Conservation (phyloP, 2,329 filamentous ascomycete species). For the Phialophora expanda region DNA sequence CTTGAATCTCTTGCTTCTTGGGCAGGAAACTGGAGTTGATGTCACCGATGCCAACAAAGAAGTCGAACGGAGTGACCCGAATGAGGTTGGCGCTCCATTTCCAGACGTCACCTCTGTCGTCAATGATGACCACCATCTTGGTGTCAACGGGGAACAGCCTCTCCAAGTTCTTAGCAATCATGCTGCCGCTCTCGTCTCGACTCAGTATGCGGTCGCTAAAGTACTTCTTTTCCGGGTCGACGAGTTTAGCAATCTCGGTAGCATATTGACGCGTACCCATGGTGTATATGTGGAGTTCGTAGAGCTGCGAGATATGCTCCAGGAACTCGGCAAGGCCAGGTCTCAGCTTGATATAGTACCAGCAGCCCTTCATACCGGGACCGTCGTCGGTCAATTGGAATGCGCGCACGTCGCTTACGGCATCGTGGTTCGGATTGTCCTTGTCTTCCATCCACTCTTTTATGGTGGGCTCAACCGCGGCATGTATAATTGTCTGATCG, state of each 20-base stretch:
- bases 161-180: slow-evolving; percentile 87
- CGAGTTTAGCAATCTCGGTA: slow-evolving; percentile 85
- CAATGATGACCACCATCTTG: slow-evolving; percentile 99
- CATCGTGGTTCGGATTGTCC: slow-evolving; percentile 85
- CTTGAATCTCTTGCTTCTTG: slow-evolving; percentile 65
- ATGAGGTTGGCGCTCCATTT: slow-evolving; percentile 90
- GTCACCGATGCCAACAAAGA: slow-evolving; percentile 96
- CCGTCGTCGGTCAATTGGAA: slow-evolving; percentile 91
- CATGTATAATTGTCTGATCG: slow-evolving; percentile 98
- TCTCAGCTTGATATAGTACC: slow-evolving; percentile 98
- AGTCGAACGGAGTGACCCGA: slow-evolving; percentile 94
- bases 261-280: slow-evolving; percentile 99
- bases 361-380: slow-evolving; percentile 75
- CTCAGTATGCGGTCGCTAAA: slow-evolving; percentile 96
- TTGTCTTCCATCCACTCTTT: slow-evolving; percentile 93
- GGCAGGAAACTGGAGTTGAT: slow-evolving; percentile 98
- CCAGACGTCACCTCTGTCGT: slow-evolving; percentile 97
- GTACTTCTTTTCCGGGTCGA: slow-evolving; percentile 85
- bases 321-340: slow-evolving; percentile 84
- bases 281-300: slow-evolving; percentile 97
- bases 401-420: slow-evolving; percentile 82
- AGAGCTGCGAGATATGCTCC: slow-evolving; percentile 74
- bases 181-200: slow-evolving; percentile 93
- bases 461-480: slow-evolving; percentile 93
- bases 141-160: slow-evolving; percentile 94